These are phyloP conservation scores for Chrysanthemum seticuspe DNA, from an alignment of 129 eudicot genomes.

Conservation along the genomic window DNA sequence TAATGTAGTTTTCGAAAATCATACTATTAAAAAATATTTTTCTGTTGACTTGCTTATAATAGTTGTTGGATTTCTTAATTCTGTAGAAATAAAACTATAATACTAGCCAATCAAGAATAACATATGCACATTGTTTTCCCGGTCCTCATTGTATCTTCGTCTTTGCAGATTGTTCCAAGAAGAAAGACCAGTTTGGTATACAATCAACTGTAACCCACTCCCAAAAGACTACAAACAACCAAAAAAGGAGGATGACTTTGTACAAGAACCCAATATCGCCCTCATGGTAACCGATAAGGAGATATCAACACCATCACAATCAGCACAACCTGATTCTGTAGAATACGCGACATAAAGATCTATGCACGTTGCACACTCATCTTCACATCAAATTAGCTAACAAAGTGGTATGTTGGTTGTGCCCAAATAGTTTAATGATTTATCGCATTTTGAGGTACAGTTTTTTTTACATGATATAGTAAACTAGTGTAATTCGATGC, in stretches of 20 bases:
- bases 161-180: conserved; percentile 75
- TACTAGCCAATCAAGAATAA: no score
- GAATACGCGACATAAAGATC: conserved; percentile 42
- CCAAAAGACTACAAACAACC: conserved; percentile 60
- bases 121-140: background rate
- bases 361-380: no score
- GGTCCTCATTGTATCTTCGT: background rate
- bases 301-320: conserved; percentile 28
- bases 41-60: no score
- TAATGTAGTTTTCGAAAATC: no score
- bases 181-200: conserved; percentile 89
- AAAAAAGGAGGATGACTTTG: conserved; percentile 40
- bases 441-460: conserved; percentile 16
- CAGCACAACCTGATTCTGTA: conserved; percentile 28
- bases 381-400: background rate
- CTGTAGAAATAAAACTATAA: no score
- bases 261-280: conserved; percentile 36
- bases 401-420: background rate
- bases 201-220: conserved; percentile 77
- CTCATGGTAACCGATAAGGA: conserved; percentile 52
- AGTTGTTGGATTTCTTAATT: no score
- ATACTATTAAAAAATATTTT: no score
- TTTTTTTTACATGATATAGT: conserved; percentile 5
- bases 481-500: conserved; percentile 2
- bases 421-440: background rate